Evolutionary conservation across 2,329 filamentous ascomycete genomes (phyloP).

Genomic region (Penicillium sp.): DNA sequence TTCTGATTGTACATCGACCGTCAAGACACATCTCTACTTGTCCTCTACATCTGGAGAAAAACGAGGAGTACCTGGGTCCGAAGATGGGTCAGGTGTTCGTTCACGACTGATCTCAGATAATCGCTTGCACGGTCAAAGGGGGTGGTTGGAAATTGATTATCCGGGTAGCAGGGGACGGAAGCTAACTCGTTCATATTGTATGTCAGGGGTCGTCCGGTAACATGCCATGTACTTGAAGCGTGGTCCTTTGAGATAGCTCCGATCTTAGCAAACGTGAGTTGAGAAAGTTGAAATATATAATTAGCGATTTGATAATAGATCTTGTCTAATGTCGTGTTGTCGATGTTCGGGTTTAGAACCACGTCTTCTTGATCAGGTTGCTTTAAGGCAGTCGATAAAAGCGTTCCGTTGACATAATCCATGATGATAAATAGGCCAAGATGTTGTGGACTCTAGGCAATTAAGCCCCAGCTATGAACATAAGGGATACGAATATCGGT

Average conservation of each 20-base stretch:
- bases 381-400: slow-evolving; percentile 17
- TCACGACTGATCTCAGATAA: slow-evolving; percentile 28
- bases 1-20: too few relatives aligned
- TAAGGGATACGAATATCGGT: slow-evolving; percentile 20
- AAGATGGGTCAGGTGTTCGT: slow-evolving; percentile 12
- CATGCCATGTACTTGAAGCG: slow-evolving; percentile 27
- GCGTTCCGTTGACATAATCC: slow-evolving; percentile 19
- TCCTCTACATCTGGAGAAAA: too few relatives aligned
- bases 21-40: too few relatives aligned
- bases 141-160: slow-evolving; percentile 25
- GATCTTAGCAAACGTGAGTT: slow-evolving; percentile 29
- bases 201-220: slow-evolving; percentile 36
- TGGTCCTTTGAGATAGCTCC: slow-evolving; percentile 35
- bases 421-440: slow-evolving; percentile 26
- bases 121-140: slow-evolving; percentile 31
- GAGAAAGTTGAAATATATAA: slow-evolving; percentile 31
- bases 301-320: slow-evolving; percentile 22
- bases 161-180: slow-evolving; percentile 31
- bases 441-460: slow-evolving; percentile 13
- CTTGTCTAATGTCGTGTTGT: slow-evolving; percentile 15
- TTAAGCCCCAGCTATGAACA: slow-evolving; percentile 19
- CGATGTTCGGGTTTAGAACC: slow-evolving; percentile 18
- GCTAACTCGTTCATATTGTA: slow-evolving; percentile 41
- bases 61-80: slow-evolving; percentile 4
- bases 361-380: slow-evolving; percentile 14